Percentiles rank a stretch among this genome's conserved stretches.
Conservation (phyloP, 176 grass and related monocot species). For the Tillandsia fasciculata region DNA sequence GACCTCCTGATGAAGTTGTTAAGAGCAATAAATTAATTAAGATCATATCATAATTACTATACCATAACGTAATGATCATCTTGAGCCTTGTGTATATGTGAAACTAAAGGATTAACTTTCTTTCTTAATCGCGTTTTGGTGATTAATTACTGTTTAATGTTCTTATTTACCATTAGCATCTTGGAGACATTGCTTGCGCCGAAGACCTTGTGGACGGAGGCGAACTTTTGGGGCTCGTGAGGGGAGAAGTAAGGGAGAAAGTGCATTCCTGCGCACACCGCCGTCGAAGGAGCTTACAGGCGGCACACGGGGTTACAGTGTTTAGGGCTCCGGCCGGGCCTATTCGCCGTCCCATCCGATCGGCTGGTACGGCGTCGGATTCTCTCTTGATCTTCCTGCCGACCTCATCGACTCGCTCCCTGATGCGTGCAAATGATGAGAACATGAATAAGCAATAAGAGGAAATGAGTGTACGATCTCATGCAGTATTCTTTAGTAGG, state of each 20-base stretch:
- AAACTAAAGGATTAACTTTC: too few species aligned
- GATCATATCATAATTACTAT: not conserved
- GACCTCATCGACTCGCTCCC: slow-evolving; percentile 67
- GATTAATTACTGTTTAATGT: too few species aligned
- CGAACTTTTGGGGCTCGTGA: slow-evolving; percentile 84
- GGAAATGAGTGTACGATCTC: not conserved
- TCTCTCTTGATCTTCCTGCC: slow-evolving; percentile 80
- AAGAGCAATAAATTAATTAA: not conserved
- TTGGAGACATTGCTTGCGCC: slow-evolving; percentile 98
- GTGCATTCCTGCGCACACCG: slow-evolving; percentile 84
- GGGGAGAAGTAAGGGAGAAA: slow-evolving; percentile 96
- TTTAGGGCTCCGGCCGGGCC: slow-evolving; percentile 31
- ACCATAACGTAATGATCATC: too few species aligned
- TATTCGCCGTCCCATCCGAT: slow-evolving; percentile 17
- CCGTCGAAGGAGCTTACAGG: slow-evolving; percentile 87
- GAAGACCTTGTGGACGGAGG: slow-evolving; percentile 85
- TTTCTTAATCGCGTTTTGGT: too few species aligned
- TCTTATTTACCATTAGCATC: slow-evolving; percentile 62
- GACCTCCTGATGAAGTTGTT: slow-evolving; percentile 48
- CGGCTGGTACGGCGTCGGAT: slow-evolving; percentile 14
- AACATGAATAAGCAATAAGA: not conserved
- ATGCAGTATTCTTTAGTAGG: not conserved
- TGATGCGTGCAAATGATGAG: slow-evolving; percentile 11
- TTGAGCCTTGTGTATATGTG: too few species aligned
- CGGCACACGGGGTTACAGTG: slow-evolving; percentile 70